Evolutionary conservation across 306 rosid species (phyloP).

Genomic region (Quercus wislizeni): DNA sequence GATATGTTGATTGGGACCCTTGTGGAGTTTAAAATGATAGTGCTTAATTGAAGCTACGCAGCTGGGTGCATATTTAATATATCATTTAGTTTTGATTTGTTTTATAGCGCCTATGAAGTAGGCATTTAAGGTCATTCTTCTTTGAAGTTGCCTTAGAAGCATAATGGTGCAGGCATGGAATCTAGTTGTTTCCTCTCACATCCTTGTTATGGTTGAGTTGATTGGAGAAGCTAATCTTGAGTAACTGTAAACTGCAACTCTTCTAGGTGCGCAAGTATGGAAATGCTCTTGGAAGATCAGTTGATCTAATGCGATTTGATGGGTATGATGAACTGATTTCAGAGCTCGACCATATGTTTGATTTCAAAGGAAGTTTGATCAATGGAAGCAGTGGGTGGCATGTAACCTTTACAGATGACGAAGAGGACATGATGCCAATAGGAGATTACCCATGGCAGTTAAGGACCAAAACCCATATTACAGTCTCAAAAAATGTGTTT

Average conservation of each 20-base stretch:
- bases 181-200: not conserved
- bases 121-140: not conserved
- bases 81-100: not conserved
- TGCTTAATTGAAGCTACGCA: not conserved
- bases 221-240: not conserved
- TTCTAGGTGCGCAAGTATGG: conserved; percentile 67
- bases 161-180: not conserved
- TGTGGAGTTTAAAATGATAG: not conserved
- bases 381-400: conserved; percentile 59
- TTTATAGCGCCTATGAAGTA: too few species aligned
- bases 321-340: conserved; percentile 49
- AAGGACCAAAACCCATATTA: conserved; percentile 22
- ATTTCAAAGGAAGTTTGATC: conserved; percentile 52
- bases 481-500: not conserved
- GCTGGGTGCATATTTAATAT: not conserved
- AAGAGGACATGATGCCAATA: conserved; percentile 40
- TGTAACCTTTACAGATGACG: conserved; percentile 47
- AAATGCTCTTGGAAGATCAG: conserved; percentile 59
- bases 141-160: not conserved
- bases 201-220: not conserved
- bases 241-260: conserved; percentile 11
- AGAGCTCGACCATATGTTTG: conserved; percentile 61
- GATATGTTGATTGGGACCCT: too few species aligned
- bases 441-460: conserved; percentile 65
- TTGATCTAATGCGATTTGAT: conserved; percentile 42